Base-by-base conservation (phyloP, 192 early-diverging fungal species). In the Coemansia sp. region DNA sequence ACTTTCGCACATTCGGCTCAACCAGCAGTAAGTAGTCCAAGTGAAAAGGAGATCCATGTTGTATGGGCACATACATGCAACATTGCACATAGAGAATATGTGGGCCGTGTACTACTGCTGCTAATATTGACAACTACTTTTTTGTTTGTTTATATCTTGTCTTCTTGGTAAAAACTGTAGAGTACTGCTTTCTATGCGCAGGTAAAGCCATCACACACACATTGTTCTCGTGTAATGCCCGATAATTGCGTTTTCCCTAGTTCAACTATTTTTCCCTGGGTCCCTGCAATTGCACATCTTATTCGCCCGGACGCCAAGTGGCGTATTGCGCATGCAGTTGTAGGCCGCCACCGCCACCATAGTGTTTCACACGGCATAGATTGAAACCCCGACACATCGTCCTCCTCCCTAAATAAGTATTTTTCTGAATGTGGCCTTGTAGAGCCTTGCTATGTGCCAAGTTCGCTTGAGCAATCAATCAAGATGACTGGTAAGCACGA, bases 101-200 rank as follows among this genome's bases (percentile, higher is more conserved):
- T 45, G 51, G 7, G 27, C 51, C 17, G 27, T 22, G 29, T 53
- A 6, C 10, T 42, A 45, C 36, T 65, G 6, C 59, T 41, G 37
- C 12, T 14, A 60, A 49, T 32, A 68, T 53, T 53, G 27, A 53
- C 19, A 19, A 14, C 41, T 2, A 14, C 12, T 42, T n/a, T 14
- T 14, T 42, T 42, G 41, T 42, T 42, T 42, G 17, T 9, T 9
- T 14, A n/a, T 14, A 11, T 58, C n/a, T 5, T 37, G n/a, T 22
- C 20, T 22, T 22, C 8, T 37, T 58, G 36, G 20, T 10, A 14
- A 32, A 27, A 35, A 58, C 14, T 66, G 72, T 82, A 82, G 79
- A 71, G 41, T 82, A 70, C 64, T 82, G 79, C 56, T 82, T 76
- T 65, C 64, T 82, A 10, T 82, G 79, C 40, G 60, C 69, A 62